Percentiles rank a stretch among this genome's conserved stretches.
Evolutionary conservation across 768 basidiomycete genomes (phyloP).

Genomic region (Amanita thiersii): DNA sequence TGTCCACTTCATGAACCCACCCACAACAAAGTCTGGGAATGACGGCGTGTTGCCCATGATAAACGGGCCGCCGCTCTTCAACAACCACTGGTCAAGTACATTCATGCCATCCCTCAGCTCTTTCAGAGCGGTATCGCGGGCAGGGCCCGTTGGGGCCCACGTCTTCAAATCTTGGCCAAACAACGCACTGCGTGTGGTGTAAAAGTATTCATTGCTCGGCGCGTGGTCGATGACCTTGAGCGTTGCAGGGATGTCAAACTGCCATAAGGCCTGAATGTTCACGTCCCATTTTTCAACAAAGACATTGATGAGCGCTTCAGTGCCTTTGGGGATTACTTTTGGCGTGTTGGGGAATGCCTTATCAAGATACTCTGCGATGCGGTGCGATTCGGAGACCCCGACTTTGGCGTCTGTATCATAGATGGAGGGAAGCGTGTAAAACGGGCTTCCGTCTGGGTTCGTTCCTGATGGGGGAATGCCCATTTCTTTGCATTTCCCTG

Average conservation of each 20-base stretch:
- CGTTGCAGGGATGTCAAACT: conserved; percentile 8
- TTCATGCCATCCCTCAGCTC: conserved; percentile 8
- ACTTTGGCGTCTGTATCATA: conserved; percentile 31
- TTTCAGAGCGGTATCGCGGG: conserved; percentile 4
- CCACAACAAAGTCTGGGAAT: conserved; percentile 10
- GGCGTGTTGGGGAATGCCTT: conserved; percentile 33
- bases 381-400: conserved; percentile 28
- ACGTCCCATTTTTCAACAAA: not conserved
- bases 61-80: conserved; percentile 7
- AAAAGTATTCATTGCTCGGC: conserved; percentile 10
- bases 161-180: conserved; percentile 9
- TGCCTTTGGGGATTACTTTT: conserved; percentile 19
- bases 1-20: conserved; percentile 3
- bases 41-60: conserved; percentile 7
- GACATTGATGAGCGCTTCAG: conserved; percentile 1
- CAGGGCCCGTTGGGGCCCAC: conserved; percentile 1
- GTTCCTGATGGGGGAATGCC: conserved; percentile 22
- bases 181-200: conserved; percentile 4
- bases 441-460: conserved; percentile 20
- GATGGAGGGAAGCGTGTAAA: conserved; percentile 39
- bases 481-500: conserved; percentile 18
- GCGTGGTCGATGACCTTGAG: conserved; percentile 6
- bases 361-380: conserved; percentile 42
- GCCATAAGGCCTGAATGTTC: not conserved
- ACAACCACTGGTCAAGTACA: conserved; percentile 5